These are phyloP conservation scores for Cornus controversa DNA, from an alignment of 148 eudicot species.

Conservation along the genomic window DNA sequence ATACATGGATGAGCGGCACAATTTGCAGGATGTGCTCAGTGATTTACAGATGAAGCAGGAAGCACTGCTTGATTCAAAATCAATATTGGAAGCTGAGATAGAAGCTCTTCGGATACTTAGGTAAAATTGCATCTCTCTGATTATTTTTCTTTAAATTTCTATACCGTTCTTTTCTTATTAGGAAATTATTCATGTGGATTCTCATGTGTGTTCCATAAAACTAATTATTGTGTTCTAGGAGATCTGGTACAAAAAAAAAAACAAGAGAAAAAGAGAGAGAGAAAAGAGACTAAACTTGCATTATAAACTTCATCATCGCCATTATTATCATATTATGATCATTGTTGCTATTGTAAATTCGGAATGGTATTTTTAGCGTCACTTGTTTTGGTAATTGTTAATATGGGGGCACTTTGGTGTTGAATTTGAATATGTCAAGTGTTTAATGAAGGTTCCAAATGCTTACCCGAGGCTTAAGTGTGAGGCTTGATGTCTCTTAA, in stretches of 20 bases:
- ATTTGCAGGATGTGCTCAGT: slow-evolving; percentile 23
- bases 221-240: background rate
- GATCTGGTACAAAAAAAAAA: background rate
- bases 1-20: slow-evolving; percentile 46
- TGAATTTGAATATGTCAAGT: background rate
- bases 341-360: background rate
- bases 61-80: slow-evolving; percentile 62
- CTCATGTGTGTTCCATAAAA: background rate
- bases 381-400: background rate
- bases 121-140: slow-evolving; percentile 27
- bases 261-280: too few relatives aligned
- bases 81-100: slow-evolving; percentile 81
- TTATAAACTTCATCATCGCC: background rate
- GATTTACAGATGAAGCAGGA: slow-evolving; percentile 58
- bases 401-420: background rate
- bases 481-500: background rate
- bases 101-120: slow-evolving; percentile 89
- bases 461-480: background rate
- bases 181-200: background rate
- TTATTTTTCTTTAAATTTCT: background rate
- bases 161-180: background rate
- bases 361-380: background rate
- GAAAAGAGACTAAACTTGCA: too few relatives aligned
- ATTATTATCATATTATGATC: too few relatives aligned
- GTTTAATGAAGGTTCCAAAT: background rate